A percentile compares a stretch with the other conserved stretches of the same genome.
Conservation (phyloP, 2,329 filamentous ascomycete genomes). For the Aureobasidium musti region DNA sequence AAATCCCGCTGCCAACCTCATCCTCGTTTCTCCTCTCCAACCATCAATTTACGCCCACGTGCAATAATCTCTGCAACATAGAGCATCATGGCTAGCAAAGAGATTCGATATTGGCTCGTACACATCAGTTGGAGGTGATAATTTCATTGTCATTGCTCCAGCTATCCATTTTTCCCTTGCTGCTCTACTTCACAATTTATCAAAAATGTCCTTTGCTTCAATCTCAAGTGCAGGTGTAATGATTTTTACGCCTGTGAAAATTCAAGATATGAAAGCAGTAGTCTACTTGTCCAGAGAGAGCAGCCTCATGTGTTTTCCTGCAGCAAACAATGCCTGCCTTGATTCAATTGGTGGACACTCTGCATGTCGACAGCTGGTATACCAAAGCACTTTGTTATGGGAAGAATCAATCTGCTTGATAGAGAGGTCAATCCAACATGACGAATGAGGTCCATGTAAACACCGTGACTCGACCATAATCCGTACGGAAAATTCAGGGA, state of each 20-base stretch:
- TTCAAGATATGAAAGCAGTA: neutral
- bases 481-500: neutral
- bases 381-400: neutral
- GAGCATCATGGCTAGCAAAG: neutral
- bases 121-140: neutral
- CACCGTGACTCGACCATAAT: no score
- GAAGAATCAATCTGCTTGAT: neutral
- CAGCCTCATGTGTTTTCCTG: neutral
- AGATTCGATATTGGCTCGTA: neutral
- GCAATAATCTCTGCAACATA: no score
- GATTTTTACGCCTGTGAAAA: neutral
- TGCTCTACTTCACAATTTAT: neutral
- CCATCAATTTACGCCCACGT: neutral
- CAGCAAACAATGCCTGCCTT: slow-evolving; percentile 1
- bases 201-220: neutral
- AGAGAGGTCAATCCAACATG: neutral
- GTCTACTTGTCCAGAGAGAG: neutral
- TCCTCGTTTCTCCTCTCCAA: neutral
- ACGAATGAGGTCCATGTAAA: neutral
- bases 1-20: neutral
- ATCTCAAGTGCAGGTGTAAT: neutral
- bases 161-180: neutral
- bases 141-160: neutral
- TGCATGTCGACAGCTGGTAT: neutral
- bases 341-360: neutral